These are phyloP conservation scores for Mortierella sp. DNA, from an alignment of 371 early-diverging fungal species.

Conservation along the genomic window DNA sequence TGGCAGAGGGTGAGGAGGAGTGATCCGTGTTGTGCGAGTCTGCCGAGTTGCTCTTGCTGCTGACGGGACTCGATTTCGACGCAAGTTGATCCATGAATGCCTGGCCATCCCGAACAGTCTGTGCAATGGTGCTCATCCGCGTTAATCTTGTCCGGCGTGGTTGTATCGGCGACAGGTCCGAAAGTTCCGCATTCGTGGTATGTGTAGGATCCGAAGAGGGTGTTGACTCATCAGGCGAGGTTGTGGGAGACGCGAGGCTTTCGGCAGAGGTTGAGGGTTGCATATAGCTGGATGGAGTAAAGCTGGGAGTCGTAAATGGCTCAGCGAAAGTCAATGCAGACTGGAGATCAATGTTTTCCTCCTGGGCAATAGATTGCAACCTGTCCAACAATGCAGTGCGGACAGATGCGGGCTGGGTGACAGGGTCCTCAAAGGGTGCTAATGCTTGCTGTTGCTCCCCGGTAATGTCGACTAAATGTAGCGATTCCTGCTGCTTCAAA, in stretches of 20 bases:
- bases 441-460: not conserved
- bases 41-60: conserved; percentile 1
- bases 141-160: conserved; percentile 32
- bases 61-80: conserved; percentile 11
- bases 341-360: conserved; percentile 12
- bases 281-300: not conserved
- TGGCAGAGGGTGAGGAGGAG: not conserved
- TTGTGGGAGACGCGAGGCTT: not conserved
- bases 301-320: not conserved
- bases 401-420: not conserved
- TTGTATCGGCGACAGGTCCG: not conserved
- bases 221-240: not conserved
- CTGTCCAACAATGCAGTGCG: conserved; percentile 22
- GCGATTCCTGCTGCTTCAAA: not conserved
- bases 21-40: not conserved
- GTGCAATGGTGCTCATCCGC: conserved; percentile 33
- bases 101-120: conserved; percentile 42
- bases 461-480: not conserved
- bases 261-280: not conserved
- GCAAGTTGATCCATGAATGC: conserved; percentile 29
- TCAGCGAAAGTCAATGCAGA: not conserved
- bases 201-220: not conserved
- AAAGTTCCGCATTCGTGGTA: not conserved
- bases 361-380: conserved; percentile 25
- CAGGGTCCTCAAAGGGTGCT: not conserved